Conservation (phyloP, 116 monocot species). For the Thalassia testudinum region DNA sequence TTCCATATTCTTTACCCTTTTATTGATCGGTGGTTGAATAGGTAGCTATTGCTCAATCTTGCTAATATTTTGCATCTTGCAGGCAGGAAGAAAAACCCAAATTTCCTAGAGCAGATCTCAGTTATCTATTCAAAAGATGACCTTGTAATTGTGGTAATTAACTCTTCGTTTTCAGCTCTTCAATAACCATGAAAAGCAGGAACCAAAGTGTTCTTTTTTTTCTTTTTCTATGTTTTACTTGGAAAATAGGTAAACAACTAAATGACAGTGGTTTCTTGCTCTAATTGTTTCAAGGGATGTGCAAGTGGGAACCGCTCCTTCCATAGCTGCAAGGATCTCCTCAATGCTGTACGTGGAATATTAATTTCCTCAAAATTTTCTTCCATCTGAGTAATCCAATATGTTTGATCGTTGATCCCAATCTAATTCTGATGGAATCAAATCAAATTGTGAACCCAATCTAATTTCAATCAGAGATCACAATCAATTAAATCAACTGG, state of each 20-base stretch:
- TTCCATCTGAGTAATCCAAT: too few species aligned
- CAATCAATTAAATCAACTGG: too few species aligned
- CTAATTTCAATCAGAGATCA: too few species aligned
- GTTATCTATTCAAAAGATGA: conserved; percentile 21
- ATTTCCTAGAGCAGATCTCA: conserved; percentile 27
- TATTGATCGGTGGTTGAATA: not conserved
- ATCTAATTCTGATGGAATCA: too few species aligned
- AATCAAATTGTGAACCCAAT: too few species aligned
- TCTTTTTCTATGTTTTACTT: too few species aligned
- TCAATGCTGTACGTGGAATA: conserved; percentile 24
- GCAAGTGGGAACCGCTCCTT: conserved; percentile 44
- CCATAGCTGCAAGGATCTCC: conserved; percentile 32
- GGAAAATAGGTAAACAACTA: too few species aligned
- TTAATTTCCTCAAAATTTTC: too few species aligned
- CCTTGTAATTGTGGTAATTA: conserved; percentile 25
- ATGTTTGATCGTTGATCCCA: too few species aligned
- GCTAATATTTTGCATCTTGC: not conserved
- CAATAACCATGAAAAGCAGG: too few species aligned
- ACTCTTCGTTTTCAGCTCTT: not conserved
- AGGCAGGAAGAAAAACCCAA: conserved; percentile 33
- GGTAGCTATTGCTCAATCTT: not conserved
- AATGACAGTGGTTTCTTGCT: not conserved
- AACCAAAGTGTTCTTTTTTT: too few species aligned
- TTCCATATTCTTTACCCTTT: not conserved
- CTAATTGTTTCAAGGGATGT: conserved; percentile 33